Conservation (phyloP, 257 asterid genomes). For the Nicotiana noctiflora region DNA sequence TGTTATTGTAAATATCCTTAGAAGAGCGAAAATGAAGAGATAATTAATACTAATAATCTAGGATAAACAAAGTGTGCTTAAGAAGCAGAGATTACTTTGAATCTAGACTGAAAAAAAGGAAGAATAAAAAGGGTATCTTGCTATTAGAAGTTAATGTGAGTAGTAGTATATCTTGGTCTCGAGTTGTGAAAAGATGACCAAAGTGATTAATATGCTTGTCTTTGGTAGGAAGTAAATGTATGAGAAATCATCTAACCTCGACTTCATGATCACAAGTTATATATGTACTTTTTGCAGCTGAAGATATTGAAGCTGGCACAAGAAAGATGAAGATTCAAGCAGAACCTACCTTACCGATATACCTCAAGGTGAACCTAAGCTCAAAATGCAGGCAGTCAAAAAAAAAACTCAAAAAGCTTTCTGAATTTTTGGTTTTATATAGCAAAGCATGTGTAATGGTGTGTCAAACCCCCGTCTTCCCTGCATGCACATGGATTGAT, state of each 20-base stretch:
- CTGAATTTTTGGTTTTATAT: conserved; percentile 3
- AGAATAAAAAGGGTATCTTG: too few relatives aligned
- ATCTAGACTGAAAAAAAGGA: too few relatives aligned
- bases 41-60: too few relatives aligned
- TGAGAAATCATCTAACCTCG: background rate
- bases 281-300: conserved; percentile 38
- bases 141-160: too few relatives aligned
- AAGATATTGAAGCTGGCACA: conserved; percentile 82
- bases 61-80: too few relatives aligned
- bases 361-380: conserved; percentile 62
- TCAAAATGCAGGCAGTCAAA: background rate
- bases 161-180: too few relatives aligned
- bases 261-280: background rate
- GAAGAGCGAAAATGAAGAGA: background rate
- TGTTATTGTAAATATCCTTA: too few relatives aligned
- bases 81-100: too few relatives aligned
- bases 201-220: background rate
- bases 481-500: conserved; percentile 28
- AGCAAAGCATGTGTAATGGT: background rate
- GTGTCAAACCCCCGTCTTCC: conserved; percentile 12
- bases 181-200: too few relatives aligned
- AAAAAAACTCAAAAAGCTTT: background rate
- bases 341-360: conserved; percentile 84
- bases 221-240: background rate
- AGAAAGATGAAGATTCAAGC: conserved; percentile 57